phyloP scores from a whole-genome alignment of 176 grass and related monocot genomes.

The Triticum dicoccoides region DNA sequence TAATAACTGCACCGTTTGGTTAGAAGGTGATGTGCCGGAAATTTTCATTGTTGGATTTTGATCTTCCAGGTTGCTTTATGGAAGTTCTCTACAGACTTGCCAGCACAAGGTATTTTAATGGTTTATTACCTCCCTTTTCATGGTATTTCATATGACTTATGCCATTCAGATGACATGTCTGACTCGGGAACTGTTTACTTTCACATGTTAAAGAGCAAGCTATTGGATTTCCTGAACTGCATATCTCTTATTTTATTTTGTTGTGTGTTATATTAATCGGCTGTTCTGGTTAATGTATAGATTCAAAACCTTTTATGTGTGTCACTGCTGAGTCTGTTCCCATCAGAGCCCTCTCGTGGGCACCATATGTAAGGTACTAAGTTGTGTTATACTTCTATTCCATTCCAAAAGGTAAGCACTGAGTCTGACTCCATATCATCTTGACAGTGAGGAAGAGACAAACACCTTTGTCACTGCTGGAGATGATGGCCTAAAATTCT shows the following conservation, averaged over 20 bases:
- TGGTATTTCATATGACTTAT: neutral
- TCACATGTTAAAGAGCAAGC: constrained; percentile 4
- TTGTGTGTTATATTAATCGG: neutral
- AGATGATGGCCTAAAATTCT: constrained; percentile 94
- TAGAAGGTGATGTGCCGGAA: constrained; percentile 27
- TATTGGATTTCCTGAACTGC: constrained; percentile 21
- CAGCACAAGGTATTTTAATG: constrained; percentile 60
- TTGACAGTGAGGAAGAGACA: constrained; percentile 38
- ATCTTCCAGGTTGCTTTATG: constrained; percentile 79
- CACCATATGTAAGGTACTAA: constrained; percentile 69
- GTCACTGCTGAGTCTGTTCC: constrained; percentile 83
- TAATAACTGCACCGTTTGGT: neutral
- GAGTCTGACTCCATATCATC: constrained; percentile 19
- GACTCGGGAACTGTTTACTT: constrained; percentile 5
- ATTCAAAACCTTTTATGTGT: constrained; percentile 89
- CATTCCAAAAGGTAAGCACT: constrained; percentile 4
- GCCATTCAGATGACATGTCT: constrained; percentile 11
- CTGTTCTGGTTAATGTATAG: constrained; percentile 40
- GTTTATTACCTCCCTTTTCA: neutral
- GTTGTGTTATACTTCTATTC: constrained; percentile 13
- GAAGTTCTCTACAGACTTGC: constrained; percentile 61
- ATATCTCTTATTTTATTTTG: constrained; percentile 21
- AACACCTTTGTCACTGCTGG: constrained; percentile 89
- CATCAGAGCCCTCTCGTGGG: constrained; percentile 88
- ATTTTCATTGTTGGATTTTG: constrained; percentile 9